Base-by-base conservation (phyloP, 352 stramenopile genomes). In the Phytophthora melonis region DNA sequence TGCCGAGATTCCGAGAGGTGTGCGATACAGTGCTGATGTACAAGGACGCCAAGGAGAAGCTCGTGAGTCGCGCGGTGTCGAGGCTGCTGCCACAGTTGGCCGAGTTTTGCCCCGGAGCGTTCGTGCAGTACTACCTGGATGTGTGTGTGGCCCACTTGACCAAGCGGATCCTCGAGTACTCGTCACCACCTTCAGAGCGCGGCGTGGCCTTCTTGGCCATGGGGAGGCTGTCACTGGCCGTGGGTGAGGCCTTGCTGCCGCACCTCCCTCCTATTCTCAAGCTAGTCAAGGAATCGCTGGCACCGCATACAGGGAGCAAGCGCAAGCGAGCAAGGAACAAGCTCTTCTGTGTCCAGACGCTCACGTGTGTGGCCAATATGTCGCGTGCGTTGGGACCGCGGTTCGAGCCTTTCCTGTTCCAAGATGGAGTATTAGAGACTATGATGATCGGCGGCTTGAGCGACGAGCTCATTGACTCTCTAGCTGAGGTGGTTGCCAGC, bases 1-100 rank as follows among this genome's bases (percentile, higher is more conserved):
- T 99, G 32, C 97, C 98, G 8, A 89, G 98, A 6, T 99, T 98
- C 75, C 94, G 97, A 61, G 96, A 99, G 87, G 87, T 98, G 19
- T 99, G 97, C 61, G 84, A 95, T 52, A 98, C 93, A 6, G 95
- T 99, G 2, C 70, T 99, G 52, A 81, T 89, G 9, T 98, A 99
- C 78, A 97, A 95, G 36, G 86, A 98, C 56, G 82, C 86, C 16
- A 98, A 98, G 66, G 84, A 94, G 47, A 90, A 89, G 56, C 81
- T 94, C 8, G 86, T 99, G 53, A 96, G 78, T 36, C 86, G 88
- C 3, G 86, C 86, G 0, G 88, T 97, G 41, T 95, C 88, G 62
- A 67, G 88, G 19, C 71, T 99, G 8, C 82, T 99, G 19, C 98
- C 97, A n/a, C 87, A 96, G 43, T 81, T 99, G 19, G 97, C 97